Evolutionary conservation across 768 basidiomycete genomes (phyloP), one percentile per base, ranked within the genome.

Genomic region (Serendipita sp.): DNA sequence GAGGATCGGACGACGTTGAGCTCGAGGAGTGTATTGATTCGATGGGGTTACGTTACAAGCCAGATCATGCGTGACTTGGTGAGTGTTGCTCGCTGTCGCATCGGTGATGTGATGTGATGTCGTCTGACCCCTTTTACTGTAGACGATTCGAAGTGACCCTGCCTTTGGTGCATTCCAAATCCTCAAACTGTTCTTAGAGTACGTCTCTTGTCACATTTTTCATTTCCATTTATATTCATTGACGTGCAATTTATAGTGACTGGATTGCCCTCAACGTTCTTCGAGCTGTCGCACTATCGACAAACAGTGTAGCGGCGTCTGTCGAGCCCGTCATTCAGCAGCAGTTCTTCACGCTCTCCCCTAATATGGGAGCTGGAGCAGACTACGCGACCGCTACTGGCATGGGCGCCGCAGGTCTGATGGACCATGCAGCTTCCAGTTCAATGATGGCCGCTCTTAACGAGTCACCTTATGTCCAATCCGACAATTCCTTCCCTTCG

Each of bases 101-200:
- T 41, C 66, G 48, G 8, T 8, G 7, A 8, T 51, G 18, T 51
- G 48, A 51, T 32, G 30, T 46, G 45, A 18, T 18, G 48, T 41
- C 41, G 41, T 23, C 41, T 41, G 41, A 41, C 23, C 23, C 23
- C 23, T 41, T 41, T 5, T 5, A 41, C 35, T 52, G 8, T 72
- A 91, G 89, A 92, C 90, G 8, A 92, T 93, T 68, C 85, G 90
- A 68, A 92, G 90, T 69, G 90, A 93, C 74, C 90, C 90, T 63
- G 88, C 90, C 2, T 93, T 93, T 69, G 91, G 91, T 63, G 88
- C 91, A 16, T 93, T 92, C 77, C 91, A 92, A 74, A 91, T 93
- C 67, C 72, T 92, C 74, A 92, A 92, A 73, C 76, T 92, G 69
- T 92, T 92, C 81, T 78, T 92, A 66, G 90, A 93, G 89, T 91